Evolutionary conservation across 345 rosid genomes (phyloP).

Genomic region (Arabis hirsuta): DNA sequence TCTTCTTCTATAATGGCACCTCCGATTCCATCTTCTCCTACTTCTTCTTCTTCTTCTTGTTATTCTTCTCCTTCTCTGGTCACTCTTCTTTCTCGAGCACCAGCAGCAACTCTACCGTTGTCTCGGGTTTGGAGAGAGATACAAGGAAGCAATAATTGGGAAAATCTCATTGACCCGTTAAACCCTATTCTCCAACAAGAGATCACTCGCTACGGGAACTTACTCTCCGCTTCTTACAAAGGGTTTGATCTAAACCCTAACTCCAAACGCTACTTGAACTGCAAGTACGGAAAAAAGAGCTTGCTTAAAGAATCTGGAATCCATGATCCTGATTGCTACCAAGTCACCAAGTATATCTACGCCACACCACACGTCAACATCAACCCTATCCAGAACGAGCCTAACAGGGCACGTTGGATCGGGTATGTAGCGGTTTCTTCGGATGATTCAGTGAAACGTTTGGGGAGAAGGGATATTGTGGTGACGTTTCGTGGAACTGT

Average conservation of each 20-base stretch:
- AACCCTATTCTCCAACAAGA: constrained; percentile 78
- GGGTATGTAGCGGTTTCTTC: constrained; percentile 77
- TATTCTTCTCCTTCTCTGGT: constrained; percentile 3
- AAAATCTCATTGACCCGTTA: constrained; percentile 74
- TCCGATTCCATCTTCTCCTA: constrained; percentile 29
- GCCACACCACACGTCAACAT: constrained; percentile 72
- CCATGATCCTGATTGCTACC: constrained; percentile 58
- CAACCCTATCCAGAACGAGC: constrained; percentile 58
- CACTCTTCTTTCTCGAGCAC: constrained; percentile 21
- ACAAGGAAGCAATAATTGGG: constrained; percentile 83
- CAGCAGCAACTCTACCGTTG: constrained; percentile 36
- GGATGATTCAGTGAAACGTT: constrained; percentile 50
- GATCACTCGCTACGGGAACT: constrained; percentile 76
- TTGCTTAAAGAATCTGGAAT: constrained; percentile 61
- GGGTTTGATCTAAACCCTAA: constrained; percentile 76
- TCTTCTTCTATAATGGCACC: constrained; percentile 43
- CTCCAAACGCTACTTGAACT: constrained; percentile 74
- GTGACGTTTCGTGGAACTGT: constrained; percentile 82
- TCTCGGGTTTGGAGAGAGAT: constrained; percentile 67
- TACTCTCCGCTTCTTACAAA: constrained; percentile 71
- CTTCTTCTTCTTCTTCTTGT: background rate
- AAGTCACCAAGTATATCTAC: constrained; percentile 86
- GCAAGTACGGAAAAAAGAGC: constrained; percentile 71
- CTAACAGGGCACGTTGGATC: constrained; percentile 68
- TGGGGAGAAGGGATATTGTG: constrained; percentile 80